A percentile compares a stretch with the other conserved stretches of the same genome.
These are phyloP conservation scores for Rauvolfia tetraphylla DNA, from an alignment of 257 asterid species.

Conservation along the genomic window DNA sequence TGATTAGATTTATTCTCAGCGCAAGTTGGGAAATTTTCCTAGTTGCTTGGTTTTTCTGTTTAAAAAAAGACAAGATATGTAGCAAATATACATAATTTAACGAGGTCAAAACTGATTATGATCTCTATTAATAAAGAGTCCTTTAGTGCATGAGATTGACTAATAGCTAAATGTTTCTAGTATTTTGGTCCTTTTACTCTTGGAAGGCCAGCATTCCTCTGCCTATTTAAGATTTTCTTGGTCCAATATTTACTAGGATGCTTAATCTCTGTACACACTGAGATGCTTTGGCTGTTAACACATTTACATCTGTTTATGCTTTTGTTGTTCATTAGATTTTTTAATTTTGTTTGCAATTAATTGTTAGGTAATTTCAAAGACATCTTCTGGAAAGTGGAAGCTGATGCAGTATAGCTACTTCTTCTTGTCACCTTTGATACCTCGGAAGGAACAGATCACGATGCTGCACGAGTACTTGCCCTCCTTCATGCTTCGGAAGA, in stretches of 20 bases:
- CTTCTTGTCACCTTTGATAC: background rate
- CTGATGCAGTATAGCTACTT: no score
- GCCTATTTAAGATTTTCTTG: background rate
- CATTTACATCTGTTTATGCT: background rate
- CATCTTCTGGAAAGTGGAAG: background rate
- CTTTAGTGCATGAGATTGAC: background rate
- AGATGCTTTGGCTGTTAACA: background rate
- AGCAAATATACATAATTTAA: background rate
- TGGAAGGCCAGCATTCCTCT: background rate
- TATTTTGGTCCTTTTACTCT: background rate
- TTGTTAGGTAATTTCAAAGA: background rate
- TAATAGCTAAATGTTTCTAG: background rate
- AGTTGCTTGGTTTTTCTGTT: background rate
- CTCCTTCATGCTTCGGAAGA: no score
- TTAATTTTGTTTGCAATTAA: no score
- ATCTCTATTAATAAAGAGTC: background rate
- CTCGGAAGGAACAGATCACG: background rate
- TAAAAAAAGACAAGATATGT: background rate
- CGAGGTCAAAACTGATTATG: background rate
- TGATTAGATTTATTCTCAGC: background rate
- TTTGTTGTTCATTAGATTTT: no score
- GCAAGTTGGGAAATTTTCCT: background rate
- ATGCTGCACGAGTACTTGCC: background rate
- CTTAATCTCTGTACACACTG: background rate
- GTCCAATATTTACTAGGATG: no score